Percentiles rank a stretch among this genome's conserved stretches.
Conservation (phyloP, 2,329 filamentous ascomycete genomes). For the Hypoxylon sp. region DNA sequence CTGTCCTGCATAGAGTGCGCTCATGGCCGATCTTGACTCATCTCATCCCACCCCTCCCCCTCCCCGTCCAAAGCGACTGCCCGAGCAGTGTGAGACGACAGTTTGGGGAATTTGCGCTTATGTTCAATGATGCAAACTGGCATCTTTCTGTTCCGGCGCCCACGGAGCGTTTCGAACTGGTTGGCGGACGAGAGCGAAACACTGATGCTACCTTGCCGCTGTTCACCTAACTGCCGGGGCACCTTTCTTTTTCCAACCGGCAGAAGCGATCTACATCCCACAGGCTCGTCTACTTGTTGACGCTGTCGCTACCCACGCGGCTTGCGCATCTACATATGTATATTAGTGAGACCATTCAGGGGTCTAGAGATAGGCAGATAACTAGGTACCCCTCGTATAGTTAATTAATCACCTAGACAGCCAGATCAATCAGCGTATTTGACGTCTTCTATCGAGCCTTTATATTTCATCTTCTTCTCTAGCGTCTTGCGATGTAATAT, state of each 20-base stretch:
- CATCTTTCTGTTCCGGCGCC: constrained; percentile 34
- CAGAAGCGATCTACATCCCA: constrained; percentile 30
- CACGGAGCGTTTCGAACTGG: constrained; percentile 32
- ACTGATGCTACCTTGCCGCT: constrained; percentile 34
- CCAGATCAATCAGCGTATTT: constrained; percentile 29
- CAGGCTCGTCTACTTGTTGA: constrained; percentile 5
- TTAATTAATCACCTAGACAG: constrained; percentile 32
- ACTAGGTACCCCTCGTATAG: constrained; percentile 10
- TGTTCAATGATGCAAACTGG: constrained; percentile 43
- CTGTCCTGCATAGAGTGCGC: constrained; percentile 25
- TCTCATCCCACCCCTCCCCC: constrained; percentile 23
- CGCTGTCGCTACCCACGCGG: constrained; percentile 29
- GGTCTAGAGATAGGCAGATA: constrained; percentile 35
- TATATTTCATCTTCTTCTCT: constrained; percentile 8
- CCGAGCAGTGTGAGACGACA: constrained; percentile 29
- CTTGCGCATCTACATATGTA: constrained; percentile 39
- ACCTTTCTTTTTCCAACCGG: constrained; percentile 27
- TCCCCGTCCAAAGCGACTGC: constrained; percentile 2
- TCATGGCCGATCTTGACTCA: constrained; percentile 38
- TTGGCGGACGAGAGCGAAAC: constrained; percentile 40
- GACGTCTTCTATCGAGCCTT: constrained; percentile 28
- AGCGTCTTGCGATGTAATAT: constrained; percentile 29
- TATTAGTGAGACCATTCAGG: constrained; percentile 22
- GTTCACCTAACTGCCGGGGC: constrained; percentile 41
- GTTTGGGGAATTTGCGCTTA: constrained; percentile 36